Evolutionary conservation across 1,284 basidiomycete species (phyloP), one percentile per base, ranked within the genome.

Genomic region (Marasmius fiardii): DNA sequence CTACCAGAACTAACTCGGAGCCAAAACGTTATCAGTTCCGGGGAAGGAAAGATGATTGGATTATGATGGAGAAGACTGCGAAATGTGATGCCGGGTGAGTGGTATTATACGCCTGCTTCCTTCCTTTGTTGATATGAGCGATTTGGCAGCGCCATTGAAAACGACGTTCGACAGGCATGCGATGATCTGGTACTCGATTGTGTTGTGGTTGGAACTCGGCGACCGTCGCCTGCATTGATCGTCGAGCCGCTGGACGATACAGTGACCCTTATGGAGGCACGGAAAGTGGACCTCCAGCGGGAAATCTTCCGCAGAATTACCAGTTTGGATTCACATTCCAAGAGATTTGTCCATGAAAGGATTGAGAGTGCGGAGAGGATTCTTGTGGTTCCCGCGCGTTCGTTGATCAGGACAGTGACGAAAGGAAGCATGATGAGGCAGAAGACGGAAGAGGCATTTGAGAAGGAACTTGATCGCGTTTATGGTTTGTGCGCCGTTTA

Each of bases 131-230:
- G n/a, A n/a, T n/a, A n/a, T n/a, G n/a, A n/a, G n/a, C n/a, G n/a
- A n/a, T n/a, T n/a, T n/a, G n/a, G n/a, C n/a, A 82, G 81, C 55
- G 76, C 83, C n/a, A 84, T 86, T 59, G 85, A 87, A 67, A 83
- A 87, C 59, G 82, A 87, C 61, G 73, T 83, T 41, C 77, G 78
- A 44, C 64, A 70, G 50, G 79, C 74, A 21, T 87, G 85, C 61
- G 73, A 70, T 1, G 74, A 78, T 58, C 69, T 87, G 49, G 74
- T 87, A 49, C 71, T 72, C 24, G 79, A 82, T 51, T 86, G 84
- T 64, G 74, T 86, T 52, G 85, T 86, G 31, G 83, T 86, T 28
- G 85, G 85, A 34, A 75, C 77, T 55, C 82, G 82, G 37, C 77
- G 85, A 34, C 82, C 84, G 50, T 86, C 82, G 4, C 83, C 85